phyloP scores from a whole-genome alignment of 768 basidiomycete genomes.

The Cantharellus cinnabarinus region DNA sequence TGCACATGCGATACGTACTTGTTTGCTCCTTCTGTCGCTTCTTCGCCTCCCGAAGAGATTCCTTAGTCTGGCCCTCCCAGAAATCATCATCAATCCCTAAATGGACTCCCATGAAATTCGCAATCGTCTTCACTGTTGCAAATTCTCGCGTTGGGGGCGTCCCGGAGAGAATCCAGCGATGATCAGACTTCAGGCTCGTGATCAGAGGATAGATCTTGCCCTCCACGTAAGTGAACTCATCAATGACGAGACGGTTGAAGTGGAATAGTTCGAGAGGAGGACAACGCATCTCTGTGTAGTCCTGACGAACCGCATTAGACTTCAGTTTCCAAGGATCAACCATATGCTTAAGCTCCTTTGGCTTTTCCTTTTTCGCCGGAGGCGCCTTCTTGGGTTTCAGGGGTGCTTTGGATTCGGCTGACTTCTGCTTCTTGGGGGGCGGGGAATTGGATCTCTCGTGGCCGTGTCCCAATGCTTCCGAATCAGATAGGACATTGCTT shows the following conservation, averaged over 20 bases:
- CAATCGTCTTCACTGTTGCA: conserved; percentile 74
- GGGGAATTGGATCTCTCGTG: conserved; percentile 12
- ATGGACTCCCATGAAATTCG: conserved; percentile 74
- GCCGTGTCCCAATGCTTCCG: conserved; percentile 14
- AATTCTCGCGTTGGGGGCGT: conserved; percentile 90
- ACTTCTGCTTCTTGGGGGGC: conserved; percentile 5
- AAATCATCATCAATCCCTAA: conserved; percentile 79
- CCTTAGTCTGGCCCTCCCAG: conserved; percentile 41
- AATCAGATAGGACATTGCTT: conserved; percentile 3
- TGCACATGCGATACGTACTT: conserved; percentile 24
- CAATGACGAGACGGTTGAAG: conserved; percentile 71
- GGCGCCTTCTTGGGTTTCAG: conserved; percentile 13
- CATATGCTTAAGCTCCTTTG: conserved; percentile 11
- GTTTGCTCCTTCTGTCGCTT: conserved; percentile 72
- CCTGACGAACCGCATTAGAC: conserved; percentile 34
- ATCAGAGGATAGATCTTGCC: conserved; percentile 63
- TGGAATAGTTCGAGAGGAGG: conserved; percentile 88
- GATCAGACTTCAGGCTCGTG: conserved; percentile 51
- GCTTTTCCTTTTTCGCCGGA: conserved; percentile 26
- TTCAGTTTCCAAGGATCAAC: conserved; percentile 60
- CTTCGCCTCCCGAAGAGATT: conserved; percentile 30
- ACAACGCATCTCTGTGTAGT: conserved; percentile 62
- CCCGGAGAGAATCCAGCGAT: conserved; percentile 91
- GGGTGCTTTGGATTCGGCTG: conserved; percentile 18
- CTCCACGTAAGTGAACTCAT: conserved; percentile 85